A percentile compares a stretch with the other conserved stretches of the same genome.
These are phyloP conservation scores for Closterium sp. DNA, from an alignment of 139 green algal species.

Conservation along the genomic window DNA sequence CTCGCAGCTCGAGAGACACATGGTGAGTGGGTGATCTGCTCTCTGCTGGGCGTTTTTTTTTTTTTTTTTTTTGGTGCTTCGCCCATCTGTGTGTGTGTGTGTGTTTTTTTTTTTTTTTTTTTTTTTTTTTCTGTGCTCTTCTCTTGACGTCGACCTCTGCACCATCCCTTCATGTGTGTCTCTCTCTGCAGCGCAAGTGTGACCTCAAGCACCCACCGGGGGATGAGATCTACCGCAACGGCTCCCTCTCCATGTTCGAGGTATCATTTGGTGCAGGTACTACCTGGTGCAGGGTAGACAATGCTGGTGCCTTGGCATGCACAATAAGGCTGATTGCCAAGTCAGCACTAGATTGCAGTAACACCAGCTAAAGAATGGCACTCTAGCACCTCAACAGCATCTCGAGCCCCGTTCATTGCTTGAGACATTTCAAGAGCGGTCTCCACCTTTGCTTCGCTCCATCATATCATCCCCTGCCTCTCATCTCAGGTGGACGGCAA, in stretches of 20 bases:
- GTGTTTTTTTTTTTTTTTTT: not conserved
- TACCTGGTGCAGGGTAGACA: too few relatives aligned
- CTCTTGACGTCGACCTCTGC: too few relatives aligned
- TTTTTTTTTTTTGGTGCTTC: not conserved
- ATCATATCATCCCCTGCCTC: too few relatives aligned
- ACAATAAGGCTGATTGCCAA: too few relatives aligned
- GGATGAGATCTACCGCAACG: conserved; percentile 93
- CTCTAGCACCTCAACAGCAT: too few relatives aligned
- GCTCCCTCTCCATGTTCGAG: conserved; percentile 58
- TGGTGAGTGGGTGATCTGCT: conserved; percentile 43
- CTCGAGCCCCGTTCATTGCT: too few relatives aligned
- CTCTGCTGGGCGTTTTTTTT: too few relatives aligned
- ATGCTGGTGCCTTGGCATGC: too few relatives aligned
- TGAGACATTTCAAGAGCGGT: too few relatives aligned
- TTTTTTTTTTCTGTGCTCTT: conserved; percentile 14
- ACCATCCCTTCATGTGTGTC: not conserved
- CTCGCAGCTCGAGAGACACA: conserved; percentile 85
- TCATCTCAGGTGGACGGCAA: conserved; percentile 46
- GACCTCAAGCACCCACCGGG: conserved; percentile 89
- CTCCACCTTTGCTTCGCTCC: too few relatives aligned
- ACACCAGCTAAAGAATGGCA: too few relatives aligned
- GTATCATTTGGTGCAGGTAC: not conserved
- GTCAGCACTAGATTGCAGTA: too few relatives aligned
- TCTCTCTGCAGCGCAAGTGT: conserved; percentile 67
- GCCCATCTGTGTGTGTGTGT: not conserved